Evolutionary conservation across 768 basidiomycete genomes (phyloP).

Genomic region (Xerocomus potaroensis): DNA sequence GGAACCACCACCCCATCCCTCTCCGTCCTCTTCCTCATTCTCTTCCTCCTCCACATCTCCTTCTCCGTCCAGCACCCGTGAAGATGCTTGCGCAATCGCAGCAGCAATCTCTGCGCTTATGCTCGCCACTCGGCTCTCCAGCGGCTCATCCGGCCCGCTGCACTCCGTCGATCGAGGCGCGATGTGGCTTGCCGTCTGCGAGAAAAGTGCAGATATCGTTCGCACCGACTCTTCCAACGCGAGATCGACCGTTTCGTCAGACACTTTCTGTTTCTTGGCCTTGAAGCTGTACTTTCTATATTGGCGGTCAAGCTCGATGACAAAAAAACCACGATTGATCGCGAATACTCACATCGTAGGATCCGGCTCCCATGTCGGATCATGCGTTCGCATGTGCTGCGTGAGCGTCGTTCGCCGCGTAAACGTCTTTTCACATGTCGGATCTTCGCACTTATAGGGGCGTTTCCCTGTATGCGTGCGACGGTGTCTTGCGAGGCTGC

Average conservation of each 20-base stretch:
- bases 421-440: constrained; percentile 82
- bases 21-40: constrained; percentile 39
- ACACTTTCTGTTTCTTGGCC: constrained; percentile 57
- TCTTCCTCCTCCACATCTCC: constrained; percentile 41
- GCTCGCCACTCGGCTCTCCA: constrained; percentile 67
- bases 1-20: too few species aligned
- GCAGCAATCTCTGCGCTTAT: constrained; percentile 80
- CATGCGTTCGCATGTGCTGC: constrained; percentile 84
- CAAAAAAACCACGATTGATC: constrained; percentile 2
- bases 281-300: constrained; percentile 75
- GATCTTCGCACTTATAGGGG: constrained; percentile 82
- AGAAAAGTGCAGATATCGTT: constrained; percentile 66
- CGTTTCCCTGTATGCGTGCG: constrained; percentile 86
- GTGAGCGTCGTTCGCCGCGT: constrained; percentile 82
- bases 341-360: constrained; percentile 61
- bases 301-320: constrained; percentile 15
- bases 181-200: constrained; percentile 40
- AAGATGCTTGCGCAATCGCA: constrained; percentile 71
- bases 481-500: constrained; percentile 86
- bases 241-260: constrained; percentile 48
- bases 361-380: constrained; percentile 81
- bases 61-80: constrained; percentile 53
- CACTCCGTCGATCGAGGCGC: constrained; percentile 31
- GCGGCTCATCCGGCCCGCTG: constrained; percentile 34
- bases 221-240: constrained; percentile 71